phyloP scores from a whole-genome alignment of 2,329 filamentous ascomycete genomes.

The Colletotrichum karsti region DNA sequence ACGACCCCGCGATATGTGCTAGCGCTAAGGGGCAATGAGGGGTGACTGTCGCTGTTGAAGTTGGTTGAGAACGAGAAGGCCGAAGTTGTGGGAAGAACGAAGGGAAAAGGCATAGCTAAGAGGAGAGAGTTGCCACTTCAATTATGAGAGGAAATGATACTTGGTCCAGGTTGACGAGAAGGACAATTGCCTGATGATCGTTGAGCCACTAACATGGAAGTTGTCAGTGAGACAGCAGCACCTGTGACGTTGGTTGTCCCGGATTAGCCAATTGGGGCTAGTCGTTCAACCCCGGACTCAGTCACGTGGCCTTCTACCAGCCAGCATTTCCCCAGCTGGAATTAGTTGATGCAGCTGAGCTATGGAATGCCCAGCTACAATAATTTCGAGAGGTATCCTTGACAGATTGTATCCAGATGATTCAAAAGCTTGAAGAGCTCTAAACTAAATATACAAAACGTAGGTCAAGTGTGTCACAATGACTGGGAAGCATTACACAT shows the following conservation, averaged over 20 bases:
- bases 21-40: conserved; percentile 83
- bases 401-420: too few relatives aligned
- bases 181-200: background rate
- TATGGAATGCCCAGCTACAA: too few relatives aligned
- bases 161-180: background rate
- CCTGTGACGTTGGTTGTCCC: conserved; percentile 26
- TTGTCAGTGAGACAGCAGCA: conserved; percentile 6
- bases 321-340: background rate
- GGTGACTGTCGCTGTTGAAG: conserved; percentile 84
- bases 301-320: conserved; percentile 16
- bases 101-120: conserved; percentile 84
- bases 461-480: too few relatives aligned
- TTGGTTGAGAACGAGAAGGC: conserved; percentile 82
- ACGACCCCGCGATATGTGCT: conserved; percentile 87
- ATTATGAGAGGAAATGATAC: background rate
- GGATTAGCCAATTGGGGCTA: conserved; percentile 13
- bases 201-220: conserved; percentile 18
- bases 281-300: conserved; percentile 3
- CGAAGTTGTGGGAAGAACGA: conserved; percentile 88
- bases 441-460: too few relatives aligned
- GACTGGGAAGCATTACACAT: too few relatives aligned
- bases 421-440: too few relatives aligned
- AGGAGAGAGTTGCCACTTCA: background rate
- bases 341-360: too few relatives aligned
- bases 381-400: too few relatives aligned